These are phyloP conservation scores for Cinnamomum micranthum DNA, from an alignment of 164 flowering plant species.

Conservation along the genomic window DNA sequence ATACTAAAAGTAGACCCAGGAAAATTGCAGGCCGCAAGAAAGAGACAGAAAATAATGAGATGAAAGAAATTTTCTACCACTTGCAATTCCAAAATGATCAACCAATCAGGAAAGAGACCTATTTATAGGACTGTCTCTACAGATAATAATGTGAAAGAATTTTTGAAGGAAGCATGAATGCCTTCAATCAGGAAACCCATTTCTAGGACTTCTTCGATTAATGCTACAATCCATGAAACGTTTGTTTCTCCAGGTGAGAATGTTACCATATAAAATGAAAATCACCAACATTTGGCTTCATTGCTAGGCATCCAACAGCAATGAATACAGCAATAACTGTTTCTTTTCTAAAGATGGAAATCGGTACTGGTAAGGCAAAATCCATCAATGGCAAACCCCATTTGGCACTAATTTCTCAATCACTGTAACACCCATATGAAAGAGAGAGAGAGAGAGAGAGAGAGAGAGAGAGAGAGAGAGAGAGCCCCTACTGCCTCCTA, in stretches of 20 bases:
- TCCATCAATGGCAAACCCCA: not conserved
- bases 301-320: not conserved
- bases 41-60: not conserved
- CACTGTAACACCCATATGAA: not conserved
- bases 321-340: conserved; percentile 3
- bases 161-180: conserved; percentile 16
- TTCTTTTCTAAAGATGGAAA: conserved; percentile 8
- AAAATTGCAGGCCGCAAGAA: not conserved
- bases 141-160: conserved; percentile 10
- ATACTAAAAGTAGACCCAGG: not conserved
- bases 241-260: conserved; percentile 9
- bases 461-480: conserved; percentile 5
- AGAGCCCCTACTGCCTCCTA: conserved; percentile 4
- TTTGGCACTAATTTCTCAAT: not conserved
- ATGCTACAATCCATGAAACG: conserved; percentile 6
- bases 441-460: conserved; percentile 7
- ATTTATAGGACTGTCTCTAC: conserved; percentile 10
- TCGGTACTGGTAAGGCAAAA: not conserved
- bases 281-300: conserved; percentile 11
- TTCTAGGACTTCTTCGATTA: conserved; percentile 17
- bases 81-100: conserved; percentile 3
- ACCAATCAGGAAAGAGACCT: conserved; percentile 6
- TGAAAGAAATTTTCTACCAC: not conserved
- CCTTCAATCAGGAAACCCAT: conserved; percentile 9
- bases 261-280: conserved; percentile 19